Evolutionary conservation across 768 basidiomycete species (phyloP), one percentile per base, ranked within the genome.

Genomic region (Pleurotus citrinopileatus): DNA sequence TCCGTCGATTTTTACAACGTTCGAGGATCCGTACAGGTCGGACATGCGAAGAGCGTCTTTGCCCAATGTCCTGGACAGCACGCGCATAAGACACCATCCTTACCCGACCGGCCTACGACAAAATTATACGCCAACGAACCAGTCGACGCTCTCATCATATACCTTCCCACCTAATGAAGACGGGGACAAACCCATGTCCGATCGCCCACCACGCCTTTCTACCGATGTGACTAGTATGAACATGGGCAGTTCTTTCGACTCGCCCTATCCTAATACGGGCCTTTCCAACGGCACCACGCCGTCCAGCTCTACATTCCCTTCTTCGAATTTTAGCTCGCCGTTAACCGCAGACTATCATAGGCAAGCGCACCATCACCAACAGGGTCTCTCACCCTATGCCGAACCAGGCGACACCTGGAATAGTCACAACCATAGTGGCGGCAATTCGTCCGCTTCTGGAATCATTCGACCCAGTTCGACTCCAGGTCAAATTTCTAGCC

Each of bases 401-500:
- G 81, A 82, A 38, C 43, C 17, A 26, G 68, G 71, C 55, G 81
- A 83, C 58, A 74, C 70, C 58, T 87, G 86, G 82, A 77, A 76
- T 58, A 60, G n/a, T n/a, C n/a, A n/a, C n/a, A n/a, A n/a, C n/a
- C n/a, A n/a, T n/a, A n/a, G n/a, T n/a, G n/a, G n/a, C n/a, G n/a
- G n/a, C n/a, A n/a, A n/a, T n/a, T n/a, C 60, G 52, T 75, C 82
- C 27, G 67, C 84, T 52, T 73, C 83, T 38, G 73, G 72, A 59
- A 86, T 89, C 67, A 71, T 80, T 60, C 86, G 87, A 54, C 83
- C 87, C n/a, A 80, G 66, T 70, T 86, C 85, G 12, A 84, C 85
- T 3, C 80, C 84, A 57, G 78, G 79, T 53, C 82, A 84, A 60
- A 69, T 78, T 50, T 76, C 79, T 61, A 77, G 69, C 57, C 72